Conservation (phyloP, 805 yeast species). For the Wickerhamomyces strasburgensis region DNA sequence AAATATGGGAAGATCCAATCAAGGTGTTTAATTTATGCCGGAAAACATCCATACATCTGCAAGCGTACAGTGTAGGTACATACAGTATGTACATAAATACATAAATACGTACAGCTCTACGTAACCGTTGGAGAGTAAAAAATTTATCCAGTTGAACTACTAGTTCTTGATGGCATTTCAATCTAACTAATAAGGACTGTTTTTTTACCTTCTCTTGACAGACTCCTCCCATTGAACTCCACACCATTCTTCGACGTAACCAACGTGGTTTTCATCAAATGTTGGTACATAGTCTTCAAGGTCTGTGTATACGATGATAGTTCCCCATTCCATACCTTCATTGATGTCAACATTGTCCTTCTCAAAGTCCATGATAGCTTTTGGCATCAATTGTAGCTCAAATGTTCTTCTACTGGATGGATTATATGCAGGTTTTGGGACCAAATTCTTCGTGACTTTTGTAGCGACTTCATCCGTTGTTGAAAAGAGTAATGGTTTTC, state of each 20-base stretch:
- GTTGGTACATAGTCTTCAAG: slow-evolving; percentile 55
- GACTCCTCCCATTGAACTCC: slow-evolving; percentile 83
- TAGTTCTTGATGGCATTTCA: no score
- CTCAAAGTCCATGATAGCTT: slow-evolving; percentile 80
- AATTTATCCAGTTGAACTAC: no score
- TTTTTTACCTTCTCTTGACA: slow-evolving; percentile 6
- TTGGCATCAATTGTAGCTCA: slow-evolving; percentile 94
- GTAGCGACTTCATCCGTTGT: slow-evolving; percentile 48
- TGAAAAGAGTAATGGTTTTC: slow-evolving; percentile 71
- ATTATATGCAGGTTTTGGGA: slow-evolving; percentile 59
- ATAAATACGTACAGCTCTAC: slow-evolving; percentile 5
- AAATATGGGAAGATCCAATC: no score
- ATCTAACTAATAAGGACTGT: background rate
- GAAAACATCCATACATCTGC: no score
- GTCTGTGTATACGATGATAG: slow-evolving; percentile 79
- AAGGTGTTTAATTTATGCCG: no score
- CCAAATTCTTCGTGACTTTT: slow-evolving; percentile 32
- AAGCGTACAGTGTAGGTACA: no score
- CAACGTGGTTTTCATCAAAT: slow-evolving; percentile 63
- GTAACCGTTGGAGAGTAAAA: background rate
- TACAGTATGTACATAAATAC: no score
- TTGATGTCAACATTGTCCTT: slow-evolving; percentile 35
- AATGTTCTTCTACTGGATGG: slow-evolving; percentile 59
- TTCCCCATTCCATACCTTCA: slow-evolving; percentile 97
- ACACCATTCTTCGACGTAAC: slow-evolving; percentile 73